A percentile compares a stretch with the other conserved stretches of the same genome.
Conservation (phyloP, 148 eudicot species). For the Nepenthes gracilis region DNA sequence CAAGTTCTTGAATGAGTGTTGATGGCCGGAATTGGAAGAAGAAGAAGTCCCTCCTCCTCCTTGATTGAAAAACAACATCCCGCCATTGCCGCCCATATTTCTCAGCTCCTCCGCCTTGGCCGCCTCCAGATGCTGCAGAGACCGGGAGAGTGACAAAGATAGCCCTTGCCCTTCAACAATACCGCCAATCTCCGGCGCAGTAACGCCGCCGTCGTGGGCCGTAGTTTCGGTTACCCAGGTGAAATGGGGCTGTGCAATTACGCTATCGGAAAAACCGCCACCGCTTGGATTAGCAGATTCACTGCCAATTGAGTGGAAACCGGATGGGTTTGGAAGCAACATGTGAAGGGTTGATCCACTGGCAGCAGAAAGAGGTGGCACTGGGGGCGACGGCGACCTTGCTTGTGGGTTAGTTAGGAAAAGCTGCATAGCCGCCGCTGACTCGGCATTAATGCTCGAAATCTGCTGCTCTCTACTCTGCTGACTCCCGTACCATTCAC, state of each 20-base stretch:
- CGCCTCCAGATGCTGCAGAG: slow-evolving; percentile 49
- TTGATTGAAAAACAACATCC: slow-evolving; percentile 53
- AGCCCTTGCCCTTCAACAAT: slow-evolving; percentile 50
- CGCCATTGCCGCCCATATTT: slow-evolving; percentile 12
- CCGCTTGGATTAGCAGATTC: neutral
- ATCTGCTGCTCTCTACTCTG: neutral
- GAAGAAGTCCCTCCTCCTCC: slow-evolving; percentile 11
- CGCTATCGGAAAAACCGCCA: neutral
- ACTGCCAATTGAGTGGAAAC: neutral
- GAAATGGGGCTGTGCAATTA: neutral
- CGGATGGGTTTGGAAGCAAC: slow-evolving; percentile 31
- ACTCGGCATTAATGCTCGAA: neutral
- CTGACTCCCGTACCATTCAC: neutral
- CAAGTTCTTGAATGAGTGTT: neutral
- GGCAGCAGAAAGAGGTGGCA: slow-evolving; percentile 1
- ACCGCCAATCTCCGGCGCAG: neutral
- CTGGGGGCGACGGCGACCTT: slow-evolving; percentile 21
- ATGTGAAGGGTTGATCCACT: slow-evolving; percentile 30
- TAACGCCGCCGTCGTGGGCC: slow-evolving; percentile 3
- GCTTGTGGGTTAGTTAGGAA: slow-evolving; percentile 55
- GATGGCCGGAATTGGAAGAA: neutral
- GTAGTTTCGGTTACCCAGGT: neutral
- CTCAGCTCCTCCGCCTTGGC: slow-evolving; percentile 57
- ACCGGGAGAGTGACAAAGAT: slow-evolving; percentile 49
- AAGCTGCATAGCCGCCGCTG: slow-evolving; percentile 85